These are phyloP conservation scores for Ramichloridium luteum DNA, from an alignment of 2,329 filamentous ascomycete species.

Conservation along the genomic window DNA sequence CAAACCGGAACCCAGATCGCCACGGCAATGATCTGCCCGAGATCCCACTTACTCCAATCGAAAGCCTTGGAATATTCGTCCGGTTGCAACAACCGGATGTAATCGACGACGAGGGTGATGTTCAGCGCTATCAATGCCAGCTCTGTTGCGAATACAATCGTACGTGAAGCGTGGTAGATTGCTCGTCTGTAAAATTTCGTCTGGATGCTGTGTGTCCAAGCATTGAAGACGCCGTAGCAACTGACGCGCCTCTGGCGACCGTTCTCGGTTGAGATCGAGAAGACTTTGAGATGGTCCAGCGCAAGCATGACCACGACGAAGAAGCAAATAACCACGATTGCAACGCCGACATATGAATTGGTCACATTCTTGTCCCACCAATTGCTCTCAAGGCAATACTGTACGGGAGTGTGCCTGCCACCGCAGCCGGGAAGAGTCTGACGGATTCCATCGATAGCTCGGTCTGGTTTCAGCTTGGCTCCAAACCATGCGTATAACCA, in stretches of 20 bases:
- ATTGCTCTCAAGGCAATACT: too few species aligned
- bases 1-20: too few species aligned
- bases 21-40: slow-evolving; percentile 12
- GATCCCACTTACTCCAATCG: slow-evolving; percentile 6
- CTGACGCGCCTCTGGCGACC: neutral
- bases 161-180: too few species aligned
- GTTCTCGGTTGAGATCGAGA: slow-evolving; percentile 2
- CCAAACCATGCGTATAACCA: slow-evolving; percentile 7
- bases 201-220: neutral
- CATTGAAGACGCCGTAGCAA: neutral
- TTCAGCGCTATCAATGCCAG: slow-evolving; percentile 4
- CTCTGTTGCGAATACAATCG: slow-evolving; percentile 7
- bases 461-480: slow-evolving; percentile 2
- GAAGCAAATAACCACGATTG: slow-evolving; percentile 9
- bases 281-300: slow-evolving; percentile 6
- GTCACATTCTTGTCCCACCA: too few species aligned
- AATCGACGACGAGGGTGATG: slow-evolving; percentile 6
- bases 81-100: slow-evolving; percentile 5
- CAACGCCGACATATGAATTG: too few species aligned
- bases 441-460: too few species aligned
- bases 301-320: slow-evolving; percentile 7
- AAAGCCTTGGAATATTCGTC: slow-evolving; percentile 6
- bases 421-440: too few species aligned
- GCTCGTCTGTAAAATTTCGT: neutral
- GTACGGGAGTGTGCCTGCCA: too few species aligned